Base-by-base conservation (phyloP, 352 stramenopile genomes). In the Pythium guiyangense region DNA sequence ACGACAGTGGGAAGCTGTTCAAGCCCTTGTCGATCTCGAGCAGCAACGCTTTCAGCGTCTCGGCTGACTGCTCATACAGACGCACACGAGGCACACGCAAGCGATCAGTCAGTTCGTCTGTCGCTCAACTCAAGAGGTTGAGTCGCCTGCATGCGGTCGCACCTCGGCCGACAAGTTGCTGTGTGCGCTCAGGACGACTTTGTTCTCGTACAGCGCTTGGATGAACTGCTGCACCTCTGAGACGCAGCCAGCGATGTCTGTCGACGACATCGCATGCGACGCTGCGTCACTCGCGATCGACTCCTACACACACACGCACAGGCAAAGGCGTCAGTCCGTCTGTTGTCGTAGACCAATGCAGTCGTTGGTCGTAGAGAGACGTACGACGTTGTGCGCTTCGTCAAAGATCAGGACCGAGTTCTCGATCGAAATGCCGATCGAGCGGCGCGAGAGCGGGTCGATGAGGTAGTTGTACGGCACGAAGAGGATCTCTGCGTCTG, bases 401-500 rank as follows among this genome's bases (percentile, higher is more conserved):
- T 99, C 98, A 60, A 99, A 98, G 52, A 99, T 98, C n/a, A n/a
- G n/a, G n/a, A n/a, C n/a, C n/a, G n/a, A n/a, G n/a, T n/a, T n/a
- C n/a, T n/a, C n/a, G n/a, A 98, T 98, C 34, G 96, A 90, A 34
- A 99, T 92, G 22, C 97, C 90, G 11, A 97, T 88, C 2, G 95
- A 92, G 42, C 90, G 86, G 14, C 88, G 82, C 6, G 88, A 83
- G 42, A 90, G 55, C 17, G 96, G 86, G 63, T 99, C 97, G 70
- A 99, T 97, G 0, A 99, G 77, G 70, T 99, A 99, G 73, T 99
- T 99, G 82, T 99, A 99, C 2, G 98, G 98, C 56, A 99, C 90
- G 55, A 99, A 96, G 27, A 99, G 72, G 57, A 99, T 87, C 59
- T 99, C 92, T 10, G 97, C 96, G 49, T 97, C 76, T 3, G 90